Evolutionary conservation across 768 basidiomycete species (phyloP).

Genomic region (Suillus bovinus): DNA sequence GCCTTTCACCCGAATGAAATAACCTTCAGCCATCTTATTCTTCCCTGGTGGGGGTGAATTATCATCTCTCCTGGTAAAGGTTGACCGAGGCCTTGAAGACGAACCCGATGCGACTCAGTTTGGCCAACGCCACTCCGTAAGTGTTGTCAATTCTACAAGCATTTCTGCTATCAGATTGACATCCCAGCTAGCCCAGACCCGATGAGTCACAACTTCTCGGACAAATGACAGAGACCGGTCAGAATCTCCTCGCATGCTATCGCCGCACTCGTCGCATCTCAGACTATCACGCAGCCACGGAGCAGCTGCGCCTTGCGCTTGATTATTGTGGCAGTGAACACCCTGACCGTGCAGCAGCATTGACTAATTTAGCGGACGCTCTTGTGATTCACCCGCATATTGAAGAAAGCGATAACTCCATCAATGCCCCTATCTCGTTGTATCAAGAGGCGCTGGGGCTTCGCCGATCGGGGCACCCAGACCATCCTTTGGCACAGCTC

Average conservation of each 20-base stretch:
- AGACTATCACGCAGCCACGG: conserved; percentile 6
- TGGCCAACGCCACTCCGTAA: background rate
- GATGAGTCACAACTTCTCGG: background rate
- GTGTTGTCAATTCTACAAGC: background rate
- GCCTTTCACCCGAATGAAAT: no score
- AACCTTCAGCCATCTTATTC: conserved; percentile 1
- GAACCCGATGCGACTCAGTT: conserved; percentile 1
- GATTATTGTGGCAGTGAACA: conserved; percentile 1
- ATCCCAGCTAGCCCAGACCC: background rate
- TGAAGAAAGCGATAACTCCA: background rate
- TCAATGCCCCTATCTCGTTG: background rate
- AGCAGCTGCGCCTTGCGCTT: conserved; percentile 11
- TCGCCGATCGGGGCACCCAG: conserved; percentile 6
- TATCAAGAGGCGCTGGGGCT: conserved; percentile 16
- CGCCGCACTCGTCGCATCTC: conserved; percentile 7
- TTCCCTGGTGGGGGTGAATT: background rate
- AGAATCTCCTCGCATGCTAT: conserved; percentile 6
- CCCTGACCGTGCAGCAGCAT: conserved; percentile 1
- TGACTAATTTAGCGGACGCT: conserved; percentile 16
- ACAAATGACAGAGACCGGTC: conserved; percentile 2
- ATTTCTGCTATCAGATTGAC: background rate
- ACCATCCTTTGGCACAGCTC: conserved; percentile 12
- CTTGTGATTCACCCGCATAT: conserved; percentile 1
- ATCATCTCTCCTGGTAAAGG: background rate
- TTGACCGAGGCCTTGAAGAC: background rate